Evolutionary conservation across 805 yeast species (phyloP).

Genomic region (Wickerhamiella sorbophila): DNA sequence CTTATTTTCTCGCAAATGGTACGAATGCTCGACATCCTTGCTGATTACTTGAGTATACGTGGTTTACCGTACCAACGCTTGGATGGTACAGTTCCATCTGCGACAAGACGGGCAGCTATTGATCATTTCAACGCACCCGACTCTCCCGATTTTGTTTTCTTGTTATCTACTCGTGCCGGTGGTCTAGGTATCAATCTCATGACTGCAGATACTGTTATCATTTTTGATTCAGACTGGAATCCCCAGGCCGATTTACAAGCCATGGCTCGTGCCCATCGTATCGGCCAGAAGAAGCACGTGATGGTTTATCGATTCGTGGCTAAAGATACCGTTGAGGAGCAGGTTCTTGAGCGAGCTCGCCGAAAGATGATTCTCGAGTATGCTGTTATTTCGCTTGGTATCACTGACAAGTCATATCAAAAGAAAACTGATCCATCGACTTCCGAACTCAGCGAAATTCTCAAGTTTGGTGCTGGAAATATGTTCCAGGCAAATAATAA

Average conservation of each 20-base stretch:
- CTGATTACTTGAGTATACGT: slow-evolving; percentile 79
- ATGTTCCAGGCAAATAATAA: slow-evolving; percentile 95
- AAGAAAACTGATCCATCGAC: slow-evolving; percentile 62
- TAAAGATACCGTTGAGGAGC: slow-evolving; percentile 96
- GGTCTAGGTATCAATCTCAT: slow-evolving; percentile 95
- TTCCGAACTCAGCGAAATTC: slow-evolving; percentile 78
- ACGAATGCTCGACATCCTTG: slow-evolving; percentile 83
- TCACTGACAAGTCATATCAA: slow-evolving; percentile 57
- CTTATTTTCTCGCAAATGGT: slow-evolving; percentile 96
- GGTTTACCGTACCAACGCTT: slow-evolving; percentile 82
- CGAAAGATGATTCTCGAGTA: slow-evolving; percentile 96
- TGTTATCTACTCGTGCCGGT: slow-evolving; percentile 94
- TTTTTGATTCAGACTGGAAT: slow-evolving; percentile 97
- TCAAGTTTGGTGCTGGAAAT: slow-evolving; percentile 96
- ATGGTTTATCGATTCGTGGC: slow-evolving; percentile 96
- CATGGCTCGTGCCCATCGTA: slow-evolving; percentile 98
- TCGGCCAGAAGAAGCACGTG: slow-evolving; percentile 98
- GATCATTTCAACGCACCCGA: slow-evolving; percentile 94
- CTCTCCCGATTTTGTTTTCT: slow-evolving; percentile 79
- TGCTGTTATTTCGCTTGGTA: slow-evolving; percentile 92
- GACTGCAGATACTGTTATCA: slow-evolving; percentile 98
- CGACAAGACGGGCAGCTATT: slow-evolving; percentile 84
- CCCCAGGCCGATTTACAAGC: slow-evolving; percentile 99
- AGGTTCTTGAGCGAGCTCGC: slow-evolving; percentile 89
- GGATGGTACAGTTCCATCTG: slow-evolving; percentile 93